These are phyloP conservation scores for Lathyrus sativus DNA, from an alignment of 306 rosid genomes.

Conservation along the genomic window DNA sequence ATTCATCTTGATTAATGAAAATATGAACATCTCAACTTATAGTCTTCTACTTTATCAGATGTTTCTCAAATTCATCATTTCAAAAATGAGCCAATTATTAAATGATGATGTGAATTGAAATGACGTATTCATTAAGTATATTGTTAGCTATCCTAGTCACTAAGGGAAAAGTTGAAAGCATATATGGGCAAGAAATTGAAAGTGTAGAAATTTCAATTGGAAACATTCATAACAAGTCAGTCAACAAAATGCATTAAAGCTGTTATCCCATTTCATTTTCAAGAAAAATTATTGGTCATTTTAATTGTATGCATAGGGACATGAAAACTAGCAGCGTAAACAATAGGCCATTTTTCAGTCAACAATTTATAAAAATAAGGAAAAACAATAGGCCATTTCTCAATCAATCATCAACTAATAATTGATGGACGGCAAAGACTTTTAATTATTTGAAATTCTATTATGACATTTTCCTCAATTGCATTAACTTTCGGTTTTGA, in stretches of 20 bases:
- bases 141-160: too few species aligned
- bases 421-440: slow-evolving; percentile 29
- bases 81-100: too few species aligned
- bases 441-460: slow-evolving; percentile 5
- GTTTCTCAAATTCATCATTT: too few species aligned
- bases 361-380: too few species aligned
- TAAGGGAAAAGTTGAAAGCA: too few species aligned
- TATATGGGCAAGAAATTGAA: slow-evolving; percentile 1
- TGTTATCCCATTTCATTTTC: background rate
- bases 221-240: too few species aligned
- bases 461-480: slow-evolving; percentile 6
- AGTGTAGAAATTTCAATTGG: slow-evolving; percentile 12
- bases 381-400: background rate
- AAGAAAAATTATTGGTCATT: background rate
- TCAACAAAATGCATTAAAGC: background rate
- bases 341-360: background rate
- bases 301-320: background rate
- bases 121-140: too few species aligned
- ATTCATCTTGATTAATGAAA: too few species aligned
- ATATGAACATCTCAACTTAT: too few species aligned
- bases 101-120: too few species aligned
- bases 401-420: slow-evolving; percentile 11
- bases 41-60: too few species aligned
- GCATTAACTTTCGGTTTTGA: background rate
- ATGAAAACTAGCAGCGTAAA: background rate